Base-by-base conservation (phyloP, 495 filamentous ascomycete genomes). In the Penicillium angulare region DNA sequence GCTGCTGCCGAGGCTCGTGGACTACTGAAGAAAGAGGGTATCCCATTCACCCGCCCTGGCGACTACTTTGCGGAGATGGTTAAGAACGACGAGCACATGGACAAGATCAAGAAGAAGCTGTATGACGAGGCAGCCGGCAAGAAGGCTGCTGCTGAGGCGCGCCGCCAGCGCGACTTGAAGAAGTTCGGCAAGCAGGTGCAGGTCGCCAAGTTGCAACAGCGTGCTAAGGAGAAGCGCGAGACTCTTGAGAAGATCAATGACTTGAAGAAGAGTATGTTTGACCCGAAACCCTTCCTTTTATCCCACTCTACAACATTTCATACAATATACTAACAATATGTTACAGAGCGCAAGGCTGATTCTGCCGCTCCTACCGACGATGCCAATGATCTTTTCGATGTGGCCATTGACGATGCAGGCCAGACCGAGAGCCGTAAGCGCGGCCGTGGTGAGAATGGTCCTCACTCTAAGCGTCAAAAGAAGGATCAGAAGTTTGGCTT, bases 11-110 rank as follows among this genome's bases (percentile, higher is more conserved):
- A 82, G 41, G 93, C 82, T 12, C 85, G 92, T 38, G 68, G 72
- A 4, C 68, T 84, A 27, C 80, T 98, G 34, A 87, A 87, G 69
- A 87, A 86, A 60, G 90, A 95, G 66, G 86, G 85, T 27, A 76
- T 90, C 7, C 82, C 86, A 7, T 97, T 97, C 73, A 85, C 88
- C 5, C 82, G 93, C 4, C 93, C 93, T 7, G 83, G 79, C 26
- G 93, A 98, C 70, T 98, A 95, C 74, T 97, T 98, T 60, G 93
- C 93, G 21, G 93, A 98, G 79, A 98, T 96, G 88, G 83, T 97
- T 52, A 96, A 97, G 79, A 89, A 84, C 61, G 95, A 98, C 72
- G 92, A 95, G 76, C 95, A 95, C 65, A 98, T 98, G 93, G 86
- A 87, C 59, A 87, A 86, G 76, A 89, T 98, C 69, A 95, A 93